Evolutionary conservation across 352 stramenopile species (phyloP), one percentile per base, ranked within the genome.

Genomic region (Globisporangium paroecandrum): DNA sequence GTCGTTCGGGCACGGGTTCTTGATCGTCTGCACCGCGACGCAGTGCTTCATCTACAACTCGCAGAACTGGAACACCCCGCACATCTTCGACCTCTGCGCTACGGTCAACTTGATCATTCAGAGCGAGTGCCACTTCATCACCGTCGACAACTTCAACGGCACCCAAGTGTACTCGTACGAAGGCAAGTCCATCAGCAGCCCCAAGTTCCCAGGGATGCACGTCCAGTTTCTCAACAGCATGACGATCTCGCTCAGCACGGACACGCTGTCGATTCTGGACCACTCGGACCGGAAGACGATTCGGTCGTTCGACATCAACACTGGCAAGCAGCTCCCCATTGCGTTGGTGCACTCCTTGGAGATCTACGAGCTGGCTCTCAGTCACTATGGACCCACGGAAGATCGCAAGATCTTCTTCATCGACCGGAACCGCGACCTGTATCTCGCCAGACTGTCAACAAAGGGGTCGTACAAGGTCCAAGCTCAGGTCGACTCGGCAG

Each of bases 101-200:
- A 85, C 86, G 27, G 78, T 96, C 13, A 95, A 86, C 58, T 71
- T 98, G 13, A 89, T 98, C 51, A 77, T 97, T 15, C 88, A 97
- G 60, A 90, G 84, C 54, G 81, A 94, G 64, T 93, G 77, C 36
- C 82, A 96, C 63, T 98, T 98, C 72, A 75, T 98, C 68, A 91
- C 91, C 0, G 83, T 97, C 22, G 91, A 98, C 77, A 92, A 90
- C 63, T 84, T 93, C 62, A 85, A 94, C 62, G 91, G 89, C 58
- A 89, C 96, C 58, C 89, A 97, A 64, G 78, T 97, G 13, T 98
- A 96, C 72, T 94, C 89, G 58, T 98, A 97, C 73, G 95, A 98
- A 76, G 94, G 92, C 54, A 91, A 97, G 58, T 71, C 78, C 18
- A 78, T 98, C 34, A 95, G 89, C 78, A 89, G 77, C 25, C 90